Evolutionary conservation across 345 rosid genomes (phyloP).

Genomic region (Luvunga scandens): DNA sequence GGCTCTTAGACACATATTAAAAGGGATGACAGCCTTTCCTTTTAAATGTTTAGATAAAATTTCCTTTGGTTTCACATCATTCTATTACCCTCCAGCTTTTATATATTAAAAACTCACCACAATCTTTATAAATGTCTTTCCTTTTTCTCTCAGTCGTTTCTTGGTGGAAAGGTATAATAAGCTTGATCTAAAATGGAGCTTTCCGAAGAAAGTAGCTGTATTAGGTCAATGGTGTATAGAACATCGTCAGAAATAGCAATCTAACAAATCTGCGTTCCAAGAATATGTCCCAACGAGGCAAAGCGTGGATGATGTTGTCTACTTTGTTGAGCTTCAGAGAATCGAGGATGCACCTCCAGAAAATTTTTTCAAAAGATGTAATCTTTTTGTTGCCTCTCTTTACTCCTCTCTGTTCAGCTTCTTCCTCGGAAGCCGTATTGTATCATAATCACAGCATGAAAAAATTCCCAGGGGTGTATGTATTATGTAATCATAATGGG

Average conservation of each 20-base stretch:
- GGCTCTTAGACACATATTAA: neutral
- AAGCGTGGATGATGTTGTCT: neutral
- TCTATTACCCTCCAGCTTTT: neutral
- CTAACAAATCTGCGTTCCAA: neutral
- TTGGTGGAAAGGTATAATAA: conserved; percentile 17
- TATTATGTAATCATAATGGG: neutral
- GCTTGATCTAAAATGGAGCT: neutral
- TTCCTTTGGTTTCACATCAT: neutral
- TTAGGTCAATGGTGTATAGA: neutral
- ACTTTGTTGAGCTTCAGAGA: neutral
- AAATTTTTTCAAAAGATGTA: neutral
- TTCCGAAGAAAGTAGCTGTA: neutral
- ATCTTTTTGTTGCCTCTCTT: neutral
- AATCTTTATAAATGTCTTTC: neutral
- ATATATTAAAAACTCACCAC: neutral
- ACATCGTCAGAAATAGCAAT: neutral
- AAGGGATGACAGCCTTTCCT: neutral
- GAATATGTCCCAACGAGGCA: neutral
- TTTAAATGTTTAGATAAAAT: neutral
- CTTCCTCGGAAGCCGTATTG: neutral
- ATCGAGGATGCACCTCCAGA: neutral
- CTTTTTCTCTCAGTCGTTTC: conserved; percentile 21
- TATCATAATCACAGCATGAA: conserved; percentile 2
- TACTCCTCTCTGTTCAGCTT: neutral
- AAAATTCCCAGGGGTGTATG: neutral